Base-by-base conservation (phyloP, 192 early-diverging fungal genomes). In the Linnemannia hyalina region DNA sequence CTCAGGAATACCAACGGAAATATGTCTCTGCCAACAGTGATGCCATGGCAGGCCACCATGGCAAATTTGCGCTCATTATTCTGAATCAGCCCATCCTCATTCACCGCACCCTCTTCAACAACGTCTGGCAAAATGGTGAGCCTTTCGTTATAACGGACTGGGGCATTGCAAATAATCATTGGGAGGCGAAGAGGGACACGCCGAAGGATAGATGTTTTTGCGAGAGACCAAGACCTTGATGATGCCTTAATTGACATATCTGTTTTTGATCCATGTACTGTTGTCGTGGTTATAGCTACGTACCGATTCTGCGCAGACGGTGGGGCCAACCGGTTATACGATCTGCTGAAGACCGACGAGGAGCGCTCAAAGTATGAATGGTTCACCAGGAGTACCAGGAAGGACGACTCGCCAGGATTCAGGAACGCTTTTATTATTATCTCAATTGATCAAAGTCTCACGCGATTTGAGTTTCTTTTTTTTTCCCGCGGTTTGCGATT, bases 301-400 rank as follows among this genome's bases (percentile, higher is more conserved):
- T 87, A 89, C 26, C 78, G 90, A 26, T 85, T 98, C 54, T 97
- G 97, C 81, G 95, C 96, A 0, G 98, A 99, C 74, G 98, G 98
- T 23, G 98, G 97, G 15, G 95, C 95, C 38, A 99, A 99, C 84
- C 91, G 95, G 35, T 87, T 99, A 36, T 97, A 94, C 72, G 93
- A 96, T 69, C 71, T 91, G 4, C 91, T 96, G 73, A 63, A 85
- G n/a, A 80, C 82, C 5, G 86, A 81, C 41, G 87, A 82, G 40
- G 89, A 90, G 26, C 85, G 90, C 54, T 49, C 26, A 69, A 77
- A 77, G 93, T 92, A 83, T 72, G 55, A 11, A 32, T 1, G 9
- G 26, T 40, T 40, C 16, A 20, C 13, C 32, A 18, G n/a, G 35
- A 69, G n/a, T 57, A 57, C 6, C n/a, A 26, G 22, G 0, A 26